Conservation (phyloP, 2,329 filamentous ascomycete genomes). For the Cryphonectria japonica region DNA sequence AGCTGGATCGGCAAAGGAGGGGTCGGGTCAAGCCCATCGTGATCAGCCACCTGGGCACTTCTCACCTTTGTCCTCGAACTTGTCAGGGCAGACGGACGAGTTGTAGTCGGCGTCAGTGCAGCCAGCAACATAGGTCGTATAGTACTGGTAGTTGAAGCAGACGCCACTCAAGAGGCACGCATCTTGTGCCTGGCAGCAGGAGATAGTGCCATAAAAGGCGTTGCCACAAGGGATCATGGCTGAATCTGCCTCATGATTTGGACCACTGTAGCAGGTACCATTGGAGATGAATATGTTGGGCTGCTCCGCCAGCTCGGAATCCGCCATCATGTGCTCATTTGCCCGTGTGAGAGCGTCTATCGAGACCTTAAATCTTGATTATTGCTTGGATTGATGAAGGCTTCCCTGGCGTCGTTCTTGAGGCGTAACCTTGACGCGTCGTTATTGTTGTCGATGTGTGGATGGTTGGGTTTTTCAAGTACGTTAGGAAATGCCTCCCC, state of each 20-base stretch:
- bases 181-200: conserved; percentile 41
- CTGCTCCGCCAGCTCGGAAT: background rate
- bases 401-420: background rate
- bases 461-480: background rate
- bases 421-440: background rate
- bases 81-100: conserved; percentile 41
- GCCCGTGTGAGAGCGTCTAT: background rate
- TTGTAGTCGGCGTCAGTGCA: conserved; percentile 41
- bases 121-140: conserved; percentile 42
- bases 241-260: conserved; percentile 23
- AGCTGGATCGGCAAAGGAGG: background rate
- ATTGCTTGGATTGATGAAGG: no score
- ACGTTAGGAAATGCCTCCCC: background rate
- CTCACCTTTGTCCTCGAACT: conserved; percentile 32
- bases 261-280: conserved; percentile 39
- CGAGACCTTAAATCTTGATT: background rate
- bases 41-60: conserved; percentile 12
- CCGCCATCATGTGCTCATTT: background rate
- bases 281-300: conserved; percentile 38
- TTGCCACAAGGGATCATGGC: conserved; percentile 42
- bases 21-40: background rate
- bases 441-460: background rate
- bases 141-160: conserved; percentile 31
- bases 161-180: conserved; percentile 38
- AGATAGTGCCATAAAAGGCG: conserved; percentile 35